A percentile compares a stretch with the other conserved stretches of the same genome.
Evolutionary conservation across 768 basidiomycete species (phyloP).

Genomic region (Agaricus sinodeliciosus): DNA sequence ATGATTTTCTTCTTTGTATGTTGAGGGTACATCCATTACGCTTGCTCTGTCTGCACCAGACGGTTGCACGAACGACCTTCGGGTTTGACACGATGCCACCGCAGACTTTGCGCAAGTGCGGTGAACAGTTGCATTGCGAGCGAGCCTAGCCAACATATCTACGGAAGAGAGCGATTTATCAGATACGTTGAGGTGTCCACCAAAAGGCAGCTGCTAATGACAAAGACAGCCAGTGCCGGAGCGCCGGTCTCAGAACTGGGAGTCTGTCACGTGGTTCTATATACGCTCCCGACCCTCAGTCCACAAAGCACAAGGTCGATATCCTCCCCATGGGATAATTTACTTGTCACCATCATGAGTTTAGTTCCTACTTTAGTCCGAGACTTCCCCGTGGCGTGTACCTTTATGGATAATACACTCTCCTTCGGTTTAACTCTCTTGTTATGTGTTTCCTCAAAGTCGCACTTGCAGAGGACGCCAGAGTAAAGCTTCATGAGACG

Average conservation of each 20-base stretch:
- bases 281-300: no score
- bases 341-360: no score
- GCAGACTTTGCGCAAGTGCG: constrained; percentile 23
- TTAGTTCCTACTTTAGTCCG: no score
- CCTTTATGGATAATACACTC: no score
- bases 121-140: constrained; percentile 29
- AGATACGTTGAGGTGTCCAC: constrained; percentile 5
- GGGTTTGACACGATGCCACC: constrained; percentile 22
- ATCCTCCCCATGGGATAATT: no score
- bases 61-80: constrained; percentile 70
- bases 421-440: no score
- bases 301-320: no score
- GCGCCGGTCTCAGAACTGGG: background rate
- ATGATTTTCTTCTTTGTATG: constrained; percentile 62
- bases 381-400: no score
- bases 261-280: background rate
- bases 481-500: background rate
- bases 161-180: constrained; percentile 6
- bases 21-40: constrained; percentile 73
- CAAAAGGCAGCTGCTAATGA: constrained; percentile 3
- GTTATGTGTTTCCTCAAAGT: no score
- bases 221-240: background rate
- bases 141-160: constrained; percentile 54
- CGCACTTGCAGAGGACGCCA: no score
- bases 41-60: constrained; percentile 78